These are phyloP conservation scores for Thermochaetoides thermophila DNA, from an alignment of 495 filamentous ascomycete species.

Conservation along the genomic window DNA sequence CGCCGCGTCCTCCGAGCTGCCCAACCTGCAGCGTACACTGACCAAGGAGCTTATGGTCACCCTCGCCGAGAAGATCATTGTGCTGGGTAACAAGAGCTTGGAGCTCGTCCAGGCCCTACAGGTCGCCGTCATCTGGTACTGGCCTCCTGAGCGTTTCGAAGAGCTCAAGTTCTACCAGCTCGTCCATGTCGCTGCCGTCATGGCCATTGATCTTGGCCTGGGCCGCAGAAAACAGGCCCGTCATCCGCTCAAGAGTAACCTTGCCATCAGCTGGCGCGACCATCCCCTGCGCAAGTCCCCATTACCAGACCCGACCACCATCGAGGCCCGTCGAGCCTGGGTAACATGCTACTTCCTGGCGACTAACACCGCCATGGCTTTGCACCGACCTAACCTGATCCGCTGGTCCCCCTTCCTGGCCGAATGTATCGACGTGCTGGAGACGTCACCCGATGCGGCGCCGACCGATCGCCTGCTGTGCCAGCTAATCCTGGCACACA, in stretches of 20 bases:
- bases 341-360: slow-evolving; percentile 68
- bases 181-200: slow-evolving; percentile 65
- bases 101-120: slow-evolving; percentile 76
- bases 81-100: slow-evolving; percentile 66
- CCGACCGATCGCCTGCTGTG: slow-evolving; percentile 58
- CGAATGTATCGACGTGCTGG: slow-evolving; percentile 64
- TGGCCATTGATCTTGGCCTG: slow-evolving; percentile 81
- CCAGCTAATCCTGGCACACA: slow-evolving; percentile 62
- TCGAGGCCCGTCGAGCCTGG: slow-evolving; percentile 68
- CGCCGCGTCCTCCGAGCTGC: slow-evolving; percentile 46
- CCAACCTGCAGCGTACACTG: slow-evolving; percentile 43
- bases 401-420: slow-evolving; percentile 75
- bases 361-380: slow-evolving; percentile 56
- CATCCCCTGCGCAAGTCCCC: slow-evolving; percentile 33
- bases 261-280: slow-evolving; percentile 29
- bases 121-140: slow-evolving; percentile 64
- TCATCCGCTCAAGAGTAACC: slow-evolving; percentile 22
- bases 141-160: slow-evolving; percentile 66
- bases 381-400: slow-evolving; percentile 69
- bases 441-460: slow-evolving; percentile 53
- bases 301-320: slow-evolving; percentile 43
- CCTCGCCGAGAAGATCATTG: slow-evolving; percentile 59
- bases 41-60: slow-evolving; percentile 55
- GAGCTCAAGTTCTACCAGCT: slow-evolving; percentile 87
- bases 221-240: slow-evolving; percentile 36